A percentile compares a stretch with the other conserved stretches of the same genome.
Evolutionary conservation across 148 eudicot species (phyloP).

Genomic region (Chenopodium album): DNA sequence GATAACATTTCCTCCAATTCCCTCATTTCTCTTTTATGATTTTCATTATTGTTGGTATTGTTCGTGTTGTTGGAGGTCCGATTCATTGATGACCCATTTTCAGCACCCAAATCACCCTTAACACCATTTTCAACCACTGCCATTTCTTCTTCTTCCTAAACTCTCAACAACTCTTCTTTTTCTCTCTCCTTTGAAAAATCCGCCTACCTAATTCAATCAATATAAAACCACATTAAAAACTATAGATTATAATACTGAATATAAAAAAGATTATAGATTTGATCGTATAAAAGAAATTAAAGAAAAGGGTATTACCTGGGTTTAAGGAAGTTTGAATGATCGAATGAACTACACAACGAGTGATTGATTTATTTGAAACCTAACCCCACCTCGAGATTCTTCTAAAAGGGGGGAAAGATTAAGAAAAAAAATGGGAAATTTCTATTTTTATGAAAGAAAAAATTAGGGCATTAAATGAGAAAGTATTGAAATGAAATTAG

Average conservation of each 20-base stretch:
- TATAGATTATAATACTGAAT: not conserved
- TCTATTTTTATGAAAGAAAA: not conserved
- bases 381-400: constrained; percentile 17
- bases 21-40: constrained; percentile 31
- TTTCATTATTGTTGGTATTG: not conserved
- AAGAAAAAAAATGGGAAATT: no score
- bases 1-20: constrained; percentile 38
- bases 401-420: not conserved
- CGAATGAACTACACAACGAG: not conserved
- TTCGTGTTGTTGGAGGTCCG: not conserved
- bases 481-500: not conserved
- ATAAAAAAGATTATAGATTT: no score
- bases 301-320: no score
- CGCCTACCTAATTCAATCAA: constrained; percentile 10
- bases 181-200: constrained; percentile 19
- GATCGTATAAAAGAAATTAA: no score
- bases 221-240: not conserved
- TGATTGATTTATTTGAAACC: not conserved
- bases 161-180: not conserved
- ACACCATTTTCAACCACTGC: constrained; percentile 18
- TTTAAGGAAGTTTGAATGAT: not conserved
- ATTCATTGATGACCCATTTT: constrained; percentile 6
- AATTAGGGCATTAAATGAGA: not conserved
- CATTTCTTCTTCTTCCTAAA: not conserved
- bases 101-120: not conserved